Evolutionary conservation across 768 basidiomycete species (phyloP).

Genomic region (Xerocomus spinulosus): DNA sequence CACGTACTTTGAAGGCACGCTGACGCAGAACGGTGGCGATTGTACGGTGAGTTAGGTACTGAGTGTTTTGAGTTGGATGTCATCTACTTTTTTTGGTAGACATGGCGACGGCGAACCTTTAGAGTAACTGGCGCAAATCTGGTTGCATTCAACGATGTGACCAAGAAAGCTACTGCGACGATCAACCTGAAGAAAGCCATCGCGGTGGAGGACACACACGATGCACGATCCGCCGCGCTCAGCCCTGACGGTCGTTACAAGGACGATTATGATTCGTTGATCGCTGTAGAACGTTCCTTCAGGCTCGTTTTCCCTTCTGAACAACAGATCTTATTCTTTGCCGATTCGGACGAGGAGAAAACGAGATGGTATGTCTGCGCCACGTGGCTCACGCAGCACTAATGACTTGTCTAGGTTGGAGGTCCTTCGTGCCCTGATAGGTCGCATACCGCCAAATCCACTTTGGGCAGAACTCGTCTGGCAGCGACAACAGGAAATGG

Average conservation of each 20-base stretch:
- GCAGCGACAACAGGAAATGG: slow-evolving; percentile 63
- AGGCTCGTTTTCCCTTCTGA: slow-evolving; percentile 71
- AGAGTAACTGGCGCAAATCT: slow-evolving; percentile 83
- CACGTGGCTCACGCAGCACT: neutral
- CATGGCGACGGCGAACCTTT: slow-evolving; percentile 78
- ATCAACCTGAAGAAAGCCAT: slow-evolving; percentile 86
- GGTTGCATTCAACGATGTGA: slow-evolving; percentile 89
- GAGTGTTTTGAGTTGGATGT: neutral
- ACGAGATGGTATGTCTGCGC: slow-evolving; percentile 61
- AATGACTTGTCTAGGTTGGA: slow-evolving; percentile 59
- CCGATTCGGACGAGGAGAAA: slow-evolving; percentile 89
- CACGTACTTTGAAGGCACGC: slow-evolving; percentile 86
- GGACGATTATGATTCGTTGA: slow-evolving; percentile 61
- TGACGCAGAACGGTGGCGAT: slow-evolving; percentile 94
- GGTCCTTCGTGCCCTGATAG: slow-evolving; percentile 77
- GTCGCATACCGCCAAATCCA: slow-evolving; percentile 87
- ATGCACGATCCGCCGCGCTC: slow-evolving; percentile 42
- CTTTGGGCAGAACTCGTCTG: slow-evolving; percentile 90
- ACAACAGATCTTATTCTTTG: slow-evolving; percentile 84
- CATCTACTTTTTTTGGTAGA: slow-evolving; percentile 37
- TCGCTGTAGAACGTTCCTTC: slow-evolving; percentile 80
- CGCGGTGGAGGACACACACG: slow-evolving; percentile 72
- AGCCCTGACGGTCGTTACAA: slow-evolving; percentile 42
- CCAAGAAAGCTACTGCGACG: slow-evolving; percentile 84
- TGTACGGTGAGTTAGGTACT: slow-evolving; percentile 59